A percentile compares a stretch with the other conserved stretches of the same genome.
Conservation (phyloP, 2,329 filamentous ascomycete species). For the Penicillium sp. region DNA sequence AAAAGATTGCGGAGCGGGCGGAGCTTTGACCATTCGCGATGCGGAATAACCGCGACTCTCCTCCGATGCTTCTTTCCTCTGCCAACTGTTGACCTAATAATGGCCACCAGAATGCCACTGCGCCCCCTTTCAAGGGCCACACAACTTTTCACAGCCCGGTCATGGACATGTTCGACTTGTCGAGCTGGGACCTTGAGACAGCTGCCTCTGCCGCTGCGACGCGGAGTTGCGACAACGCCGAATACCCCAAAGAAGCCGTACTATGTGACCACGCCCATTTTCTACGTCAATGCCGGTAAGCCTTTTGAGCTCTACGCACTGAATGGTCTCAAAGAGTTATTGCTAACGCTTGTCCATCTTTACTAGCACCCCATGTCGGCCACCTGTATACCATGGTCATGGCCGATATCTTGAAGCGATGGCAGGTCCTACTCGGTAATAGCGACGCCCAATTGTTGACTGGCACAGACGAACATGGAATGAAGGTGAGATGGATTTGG, state of each 20-base stretch:
- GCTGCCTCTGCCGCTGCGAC: slow-evolving; percentile 26
- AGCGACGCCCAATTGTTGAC: slow-evolving; percentile 74
- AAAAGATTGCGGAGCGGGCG: slow-evolving; percentile 25
- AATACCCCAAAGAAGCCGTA: slow-evolving; percentile 69
- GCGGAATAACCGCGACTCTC: slow-evolving; percentile 29
- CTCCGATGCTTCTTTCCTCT: slow-evolving; percentile 16
- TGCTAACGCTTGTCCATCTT: neutral
- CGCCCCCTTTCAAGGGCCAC: slow-evolving; percentile 38
- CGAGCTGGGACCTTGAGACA: slow-evolving; percentile 23
- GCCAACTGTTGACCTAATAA: too few species aligned
- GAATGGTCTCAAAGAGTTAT: neutral
- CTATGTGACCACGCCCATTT: slow-evolving; percentile 96
- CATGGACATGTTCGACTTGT: slow-evolving; percentile 38
- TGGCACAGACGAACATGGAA: slow-evolving; percentile 95
- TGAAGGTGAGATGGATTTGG: slow-evolving; percentile 64
- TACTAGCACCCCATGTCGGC: slow-evolving; percentile 85
- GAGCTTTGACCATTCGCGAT: slow-evolving; percentile 43
- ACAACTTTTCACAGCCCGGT: slow-evolving; percentile 25
- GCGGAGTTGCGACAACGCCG: slow-evolving; percentile 33
- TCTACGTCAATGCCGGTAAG: slow-evolving; percentile 95
- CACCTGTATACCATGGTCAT: slow-evolving; percentile 94
- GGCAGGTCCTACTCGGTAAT: slow-evolving; percentile 76
- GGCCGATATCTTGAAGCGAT: slow-evolving; percentile 88
- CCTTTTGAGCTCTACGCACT: neutral
- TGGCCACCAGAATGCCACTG: slow-evolving; percentile 33